Evolutionary conservation across 306 rosid species (phyloP), one percentile per base, ranked within the genome.

Genomic region (Chamaecrista fasciculata): DNA sequence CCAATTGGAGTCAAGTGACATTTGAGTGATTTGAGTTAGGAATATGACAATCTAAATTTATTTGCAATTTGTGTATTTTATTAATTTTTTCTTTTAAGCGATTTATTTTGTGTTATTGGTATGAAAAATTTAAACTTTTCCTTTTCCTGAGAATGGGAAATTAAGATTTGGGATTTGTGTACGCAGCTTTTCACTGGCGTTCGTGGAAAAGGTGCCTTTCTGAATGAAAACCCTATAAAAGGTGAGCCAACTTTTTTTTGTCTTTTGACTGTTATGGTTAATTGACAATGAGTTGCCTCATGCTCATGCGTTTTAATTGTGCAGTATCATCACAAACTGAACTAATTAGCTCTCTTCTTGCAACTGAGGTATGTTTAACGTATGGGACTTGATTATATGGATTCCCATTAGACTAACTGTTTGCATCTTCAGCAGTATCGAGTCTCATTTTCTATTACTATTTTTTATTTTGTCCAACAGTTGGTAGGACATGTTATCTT

Each of bases 131-230:
- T 34, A 43, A 25, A 44, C 56, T 5, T 31, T 9, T 9, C 37
- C 55, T 49, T 25, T 71, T 55, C 34, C 31, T 25, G 40, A 33
- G 39, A 14, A 42, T 31, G 31, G 37, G 8, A 47, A 40, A 65
- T 18, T 78, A 14, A 50, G 37, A 33, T 60, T 57, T 48, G 23
- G 52, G 12, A 63, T 53, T 78, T 52, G 7, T 57, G 2, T 49
- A 24, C 70, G 71, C 71, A 91, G 97, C 89, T 91, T 76, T 91
- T 88, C 66, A 86, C 97, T 80, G 97, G 84, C 42, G 70, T 91
- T 42, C 79, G 58, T 4, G 97, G 96, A 50, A 83, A 81, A 72
- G 96, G 96, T 59, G 96, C 97, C 74, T 81, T 83, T 75, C 71
- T 91, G 69, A 88, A 91, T 67, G 91, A 89, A 37, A 80, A 79